These are phyloP conservation scores for Lecanicillium sp. DNA, from an alignment of 2,329 filamentous ascomycete species.

Conservation along the genomic window DNA sequence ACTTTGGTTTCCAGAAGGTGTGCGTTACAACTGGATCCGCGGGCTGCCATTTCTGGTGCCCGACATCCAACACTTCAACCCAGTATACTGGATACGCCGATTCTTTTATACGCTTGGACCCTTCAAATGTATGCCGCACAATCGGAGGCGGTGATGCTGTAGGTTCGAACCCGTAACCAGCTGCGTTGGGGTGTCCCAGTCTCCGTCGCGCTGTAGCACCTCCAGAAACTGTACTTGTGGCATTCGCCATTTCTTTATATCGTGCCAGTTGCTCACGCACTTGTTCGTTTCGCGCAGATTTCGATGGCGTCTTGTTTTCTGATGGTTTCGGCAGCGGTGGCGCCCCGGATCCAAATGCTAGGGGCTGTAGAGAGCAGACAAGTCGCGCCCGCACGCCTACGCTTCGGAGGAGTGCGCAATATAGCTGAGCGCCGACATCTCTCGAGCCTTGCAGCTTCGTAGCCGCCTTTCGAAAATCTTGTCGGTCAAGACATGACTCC, in stretches of 20 bases:
- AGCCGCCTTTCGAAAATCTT: slow-evolving; percentile 67
- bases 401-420: slow-evolving; percentile 78
- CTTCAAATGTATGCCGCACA: slow-evolving; percentile 22
- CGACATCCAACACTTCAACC: slow-evolving; percentile 84
- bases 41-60: slow-evolving; percentile 84
- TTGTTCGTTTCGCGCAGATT: slow-evolving; percentile 24
- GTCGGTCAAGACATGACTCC: slow-evolving; percentile 59
- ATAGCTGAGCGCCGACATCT: slow-evolving; percentile 83
- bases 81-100: slow-evolving; percentile 81
- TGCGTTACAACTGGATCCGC: slow-evolving; percentile 78
- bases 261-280: slow-evolving; percentile 31
- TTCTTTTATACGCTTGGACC: slow-evolving; percentile 47
- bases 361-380: slow-evolving; percentile 81
- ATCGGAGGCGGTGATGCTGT: slow-evolving; percentile 26
- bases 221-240: slow-evolving; percentile 19
- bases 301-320: slow-evolving; percentile 18
- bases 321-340: slow-evolving; percentile 38
- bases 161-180: slow-evolving; percentile 42
- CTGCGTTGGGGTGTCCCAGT: slow-evolving; percentile 45
- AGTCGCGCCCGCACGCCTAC: slow-evolving; percentile 74
- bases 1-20: slow-evolving; percentile 63
- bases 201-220: slow-evolving; percentile 35
- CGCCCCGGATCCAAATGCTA: slow-evolving; percentile 56
- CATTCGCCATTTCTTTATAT: slow-evolving; percentile 24
- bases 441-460: slow-evolving; percentile 67